Evolutionary conservation across 2,329 filamentous ascomycete species (phyloP), one percentile per base, ranked within the genome.

Genomic region (Stemphylium beticola): DNA sequence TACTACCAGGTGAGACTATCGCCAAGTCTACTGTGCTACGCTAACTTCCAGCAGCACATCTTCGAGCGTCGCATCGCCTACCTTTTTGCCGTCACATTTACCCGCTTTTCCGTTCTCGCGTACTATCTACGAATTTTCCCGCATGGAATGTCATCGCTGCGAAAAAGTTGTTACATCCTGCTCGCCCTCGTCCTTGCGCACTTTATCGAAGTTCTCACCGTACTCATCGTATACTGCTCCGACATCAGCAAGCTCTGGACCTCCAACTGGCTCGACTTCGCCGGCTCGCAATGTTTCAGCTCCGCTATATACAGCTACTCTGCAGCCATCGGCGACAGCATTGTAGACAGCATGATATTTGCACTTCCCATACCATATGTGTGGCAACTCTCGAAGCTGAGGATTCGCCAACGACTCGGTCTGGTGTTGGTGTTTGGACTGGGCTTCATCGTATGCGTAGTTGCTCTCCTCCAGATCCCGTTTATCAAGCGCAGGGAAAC

Each of bases 81-180:
- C 58, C 68, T 75, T 29, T 61, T 68, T 26, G 62, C 71, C n/a
- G 65, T 73, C 2, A 63, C 67, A 2, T 60, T 75, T 4, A 71
- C 65, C 18, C 73, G 73, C 31, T 63, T 72, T 29, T 76, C 74
- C 5, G 55, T 77, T 15, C 48, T 76, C 10, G 55, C 68, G 20
- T 75, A 76, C 53, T 72, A 75, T 44, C 59, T 75, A 5, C 68
- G 74, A 40, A 72, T 76, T 22, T 76, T 76, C 41, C 73, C 73
- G 1, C 51, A 49, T 3, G 48, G 58, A 5, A 34, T 69, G 37
- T 4, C 34, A 11, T 59, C 50, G 2, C 62, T 69, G 1, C 63
- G 65, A 17, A 47, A 49, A n/a, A 50, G 60, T 14, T 61, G 55
- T 42, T 61, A 66, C 42, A 6, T 62, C 14, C 55, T 71, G 2